A percentile compares a stretch with the other conserved stretches of the same genome.
phyloP scores from a whole-genome alignment of 164 flowering plant species.

The Tinospora cordifolia region DNA sequence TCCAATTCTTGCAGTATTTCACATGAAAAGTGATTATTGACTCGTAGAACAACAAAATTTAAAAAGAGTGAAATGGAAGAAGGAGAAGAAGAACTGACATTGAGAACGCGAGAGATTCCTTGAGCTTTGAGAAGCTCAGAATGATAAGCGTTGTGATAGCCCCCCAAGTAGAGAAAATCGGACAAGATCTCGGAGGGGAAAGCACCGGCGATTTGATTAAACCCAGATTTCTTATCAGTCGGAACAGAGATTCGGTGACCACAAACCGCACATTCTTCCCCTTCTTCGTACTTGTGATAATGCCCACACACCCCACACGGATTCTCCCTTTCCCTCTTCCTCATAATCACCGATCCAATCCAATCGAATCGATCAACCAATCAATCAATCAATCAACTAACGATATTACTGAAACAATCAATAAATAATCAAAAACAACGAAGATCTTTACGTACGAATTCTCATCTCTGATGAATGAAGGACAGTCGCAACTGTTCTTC shows the following conservation, averaged over 20 bases:
- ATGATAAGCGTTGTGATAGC: slow-evolving; percentile 91
- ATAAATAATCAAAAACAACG: too few relatives aligned
- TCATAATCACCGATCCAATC: slow-evolving; percentile 37
- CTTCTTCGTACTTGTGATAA: slow-evolving; percentile 94
- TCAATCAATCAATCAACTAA: too few relatives aligned
- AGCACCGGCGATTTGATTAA: slow-evolving; percentile 45
- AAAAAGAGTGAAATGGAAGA: neutral
- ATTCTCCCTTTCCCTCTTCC: slow-evolving; percentile 96
- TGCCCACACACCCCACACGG: slow-evolving; percentile 95
- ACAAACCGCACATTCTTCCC: slow-evolving; percentile 84
- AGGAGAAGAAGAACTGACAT: slow-evolving; percentile 37
- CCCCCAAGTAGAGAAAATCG: slow-evolving; percentile 80
- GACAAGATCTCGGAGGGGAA: slow-evolving; percentile 86
- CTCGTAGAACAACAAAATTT: too few relatives aligned
- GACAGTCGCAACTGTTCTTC: too few relatives aligned
- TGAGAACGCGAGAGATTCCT: slow-evolving; percentile 77
- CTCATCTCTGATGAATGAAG: too few relatives aligned
- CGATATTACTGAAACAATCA: too few relatives aligned
- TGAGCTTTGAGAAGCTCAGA: slow-evolving; percentile 82
- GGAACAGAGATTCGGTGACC: slow-evolving; percentile 67
- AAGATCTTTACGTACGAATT: too few relatives aligned
- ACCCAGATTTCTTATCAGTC: slow-evolving; percentile 28
- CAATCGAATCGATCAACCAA: too few relatives aligned
- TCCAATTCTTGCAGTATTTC: too few relatives aligned
- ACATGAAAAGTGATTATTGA: too few relatives aligned